Conservation (phyloP, 2,329 filamentous ascomycete genomes). For the Pyrenochaeta sp. region DNA sequence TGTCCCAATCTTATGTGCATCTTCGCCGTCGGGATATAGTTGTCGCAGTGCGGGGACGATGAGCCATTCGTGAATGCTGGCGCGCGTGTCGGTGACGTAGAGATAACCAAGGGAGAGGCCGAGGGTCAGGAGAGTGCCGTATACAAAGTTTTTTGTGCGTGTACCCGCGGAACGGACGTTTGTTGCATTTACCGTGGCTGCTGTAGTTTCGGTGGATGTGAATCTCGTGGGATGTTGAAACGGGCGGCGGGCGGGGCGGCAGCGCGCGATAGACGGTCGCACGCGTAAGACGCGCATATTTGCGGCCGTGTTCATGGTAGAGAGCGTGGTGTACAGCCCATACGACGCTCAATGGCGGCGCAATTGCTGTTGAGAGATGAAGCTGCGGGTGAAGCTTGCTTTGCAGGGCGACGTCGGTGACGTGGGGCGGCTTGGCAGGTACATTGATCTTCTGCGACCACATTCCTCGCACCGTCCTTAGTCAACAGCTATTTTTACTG, state of each 20-base stretch:
- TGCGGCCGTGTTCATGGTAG: conserved; percentile 36
- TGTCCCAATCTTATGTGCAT: conserved; percentile 87
- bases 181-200: conserved; percentile 41
- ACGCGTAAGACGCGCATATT: conserved; percentile 39
- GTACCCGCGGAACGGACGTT: conserved; percentile 52
- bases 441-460: not conserved
- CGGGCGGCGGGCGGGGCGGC: conserved; percentile 20
- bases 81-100: conserved; percentile 63
- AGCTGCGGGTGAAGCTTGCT: conserved; percentile 1
- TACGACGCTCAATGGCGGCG: conserved; percentile 26
- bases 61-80: conserved; percentile 62
- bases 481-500: no score
- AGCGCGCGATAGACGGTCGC: conserved; percentile 30
- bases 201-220: conserved; percentile 32
- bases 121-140: conserved; percentile 64
- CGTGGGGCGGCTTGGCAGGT: conserved; percentile 10
- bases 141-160: conserved; percentile 59
- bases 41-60: conserved; percentile 69
- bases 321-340: conserved; percentile 27
- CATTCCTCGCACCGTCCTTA: no score
- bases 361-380: conserved; percentile 22
- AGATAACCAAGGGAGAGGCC: conserved; percentile 57
- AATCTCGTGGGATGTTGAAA: conserved; percentile 30
- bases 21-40: conserved; percentile 80
- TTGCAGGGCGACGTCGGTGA: conserved; percentile 3